phyloP scores from a whole-genome alignment of 768 basidiomycete genomes.

The Mycena belliarum region DNA sequence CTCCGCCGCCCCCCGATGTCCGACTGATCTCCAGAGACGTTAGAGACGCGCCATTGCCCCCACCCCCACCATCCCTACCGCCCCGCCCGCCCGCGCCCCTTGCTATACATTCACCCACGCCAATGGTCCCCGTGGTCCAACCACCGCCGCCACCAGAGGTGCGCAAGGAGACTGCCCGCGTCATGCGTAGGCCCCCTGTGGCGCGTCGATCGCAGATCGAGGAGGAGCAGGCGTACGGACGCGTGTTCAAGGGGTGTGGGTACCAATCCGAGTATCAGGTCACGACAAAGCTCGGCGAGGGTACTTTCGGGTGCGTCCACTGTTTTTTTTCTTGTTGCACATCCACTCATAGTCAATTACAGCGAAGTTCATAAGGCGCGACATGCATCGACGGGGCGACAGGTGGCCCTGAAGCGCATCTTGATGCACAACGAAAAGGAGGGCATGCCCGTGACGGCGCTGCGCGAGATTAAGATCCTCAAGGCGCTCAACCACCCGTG shows the following conservation, averaged over 20 bases:
- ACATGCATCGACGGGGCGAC: constrained; percentile 55
- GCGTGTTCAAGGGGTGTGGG: constrained; percentile 69
- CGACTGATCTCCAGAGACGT: constrained; percentile 26
- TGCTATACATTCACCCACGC: constrained; percentile 46
- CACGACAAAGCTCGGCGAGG: constrained; percentile 90
- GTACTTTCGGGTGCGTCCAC: constrained; percentile 80
- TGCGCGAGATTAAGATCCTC: constrained; percentile 95
- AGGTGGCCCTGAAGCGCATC: constrained; percentile 91
- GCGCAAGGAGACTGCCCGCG: constrained; percentile 23
- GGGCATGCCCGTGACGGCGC: constrained; percentile 94
- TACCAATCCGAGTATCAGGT: constrained; percentile 74
- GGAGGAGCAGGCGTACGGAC: constrained; percentile 69
- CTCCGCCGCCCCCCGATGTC: constrained; percentile 31
- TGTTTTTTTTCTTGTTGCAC: background rate
- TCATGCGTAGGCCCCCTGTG: constrained; percentile 41
- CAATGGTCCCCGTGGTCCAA: constrained; percentile 29
- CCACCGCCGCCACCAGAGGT: constrained; percentile 22
- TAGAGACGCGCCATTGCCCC: constrained; percentile 33
- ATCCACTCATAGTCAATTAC: constrained; percentile 15
- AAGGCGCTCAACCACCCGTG: constrained; percentile 86
- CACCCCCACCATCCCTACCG: constrained; percentile 38
- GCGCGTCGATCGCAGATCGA: constrained; percentile 59
- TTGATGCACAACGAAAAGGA: constrained; percentile 97
- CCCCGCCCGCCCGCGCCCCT: constrained; percentile 50
- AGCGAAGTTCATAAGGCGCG: constrained; percentile 93